A percentile compares a stretch with the other conserved stretches of the same genome.
These are phyloP conservation scores for Cyphellophora attinorum DNA, from an alignment of 2,329 filamentous ascomycete genomes.

Conservation along the genomic window DNA sequence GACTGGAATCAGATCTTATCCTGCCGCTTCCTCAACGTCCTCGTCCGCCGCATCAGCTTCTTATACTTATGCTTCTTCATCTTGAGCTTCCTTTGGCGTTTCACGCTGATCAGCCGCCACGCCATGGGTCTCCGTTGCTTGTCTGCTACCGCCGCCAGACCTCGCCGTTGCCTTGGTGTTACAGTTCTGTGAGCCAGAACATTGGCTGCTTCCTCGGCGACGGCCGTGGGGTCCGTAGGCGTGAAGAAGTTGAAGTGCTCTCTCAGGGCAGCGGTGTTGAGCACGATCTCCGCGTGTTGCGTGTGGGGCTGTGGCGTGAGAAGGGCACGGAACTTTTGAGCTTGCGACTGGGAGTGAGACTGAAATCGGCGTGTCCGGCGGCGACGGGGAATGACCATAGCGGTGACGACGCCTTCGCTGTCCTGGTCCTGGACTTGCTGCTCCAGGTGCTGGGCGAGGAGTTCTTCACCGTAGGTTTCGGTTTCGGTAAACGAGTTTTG, in stretches of 20 bases:
- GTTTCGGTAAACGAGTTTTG: slow-evolving; percentile 26
- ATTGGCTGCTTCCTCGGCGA: slow-evolving; percentile 33
- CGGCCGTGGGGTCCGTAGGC: slow-evolving; percentile 39
- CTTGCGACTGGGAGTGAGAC: no score
- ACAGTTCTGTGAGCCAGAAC: no score
- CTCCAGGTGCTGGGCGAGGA: slow-evolving; percentile 21
- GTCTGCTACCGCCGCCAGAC: background rate
- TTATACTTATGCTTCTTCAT: slow-evolving; percentile 99
- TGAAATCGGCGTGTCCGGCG: no score
- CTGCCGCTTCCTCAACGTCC: slow-evolving; percentile 77
- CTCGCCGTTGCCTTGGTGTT: background rate
- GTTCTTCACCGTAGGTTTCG: slow-evolving; percentile 21
- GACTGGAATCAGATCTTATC: slow-evolving; percentile 47
- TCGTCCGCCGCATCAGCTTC: slow-evolving; percentile 92
- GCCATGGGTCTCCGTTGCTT: background rate
- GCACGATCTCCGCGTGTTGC: background rate
- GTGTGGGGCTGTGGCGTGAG: slow-evolving; percentile 18
- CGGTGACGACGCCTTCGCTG: slow-evolving; percentile 6
- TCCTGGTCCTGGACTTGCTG: slow-evolving; percentile 14
- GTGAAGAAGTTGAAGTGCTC: slow-evolving; percentile 3
- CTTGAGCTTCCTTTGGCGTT: slow-evolving; percentile 84
- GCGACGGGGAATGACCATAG: background rate
- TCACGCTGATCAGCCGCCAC: slow-evolving; percentile 62
- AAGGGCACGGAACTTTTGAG: background rate
- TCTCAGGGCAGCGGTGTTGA: slow-evolving; percentile 35